These are phyloP conservation scores for Aphanomyces stellatus DNA, from an alignment of 352 stramenopile species.

Conservation along the genomic window DNA sequence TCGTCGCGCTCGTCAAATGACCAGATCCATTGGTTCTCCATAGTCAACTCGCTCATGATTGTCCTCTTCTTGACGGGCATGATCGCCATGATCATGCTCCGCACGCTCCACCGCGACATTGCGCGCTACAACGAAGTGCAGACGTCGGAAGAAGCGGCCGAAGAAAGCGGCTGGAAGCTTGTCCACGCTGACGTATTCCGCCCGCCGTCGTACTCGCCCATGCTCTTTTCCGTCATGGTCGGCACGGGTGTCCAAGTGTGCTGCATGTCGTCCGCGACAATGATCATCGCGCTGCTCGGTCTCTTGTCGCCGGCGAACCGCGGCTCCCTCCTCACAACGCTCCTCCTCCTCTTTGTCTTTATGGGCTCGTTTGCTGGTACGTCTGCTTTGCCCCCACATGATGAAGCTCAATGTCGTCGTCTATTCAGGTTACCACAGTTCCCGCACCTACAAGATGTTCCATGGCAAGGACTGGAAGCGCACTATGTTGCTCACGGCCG, in stretches of 20 bases:
- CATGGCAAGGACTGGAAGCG: constrained; percentile 96
- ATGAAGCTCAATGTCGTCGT: not conserved
- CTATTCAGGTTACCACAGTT: constrained; percentile 87
- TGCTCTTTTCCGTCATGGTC: constrained; percentile 94
- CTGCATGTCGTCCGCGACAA: constrained; percentile 90
- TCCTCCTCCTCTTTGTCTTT: constrained; percentile 98
- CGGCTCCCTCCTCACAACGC: constrained; percentile 91
- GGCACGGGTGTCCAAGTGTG: constrained; percentile 96
- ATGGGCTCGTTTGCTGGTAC: constrained; percentile 88
- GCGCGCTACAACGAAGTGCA: constrained; percentile 94
- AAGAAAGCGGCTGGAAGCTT: constrained; percentile 96
- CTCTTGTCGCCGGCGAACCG: constrained; percentile 96
- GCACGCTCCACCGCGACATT: constrained; percentile 98
- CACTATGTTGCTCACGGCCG: constrained; percentile 94
- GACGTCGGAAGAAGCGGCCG: constrained; percentile 90
- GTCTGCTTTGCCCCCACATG: not conserved
- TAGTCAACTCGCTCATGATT: constrained; percentile 99
- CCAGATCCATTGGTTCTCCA: constrained; percentile 99
- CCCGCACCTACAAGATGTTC: constrained; percentile 98
- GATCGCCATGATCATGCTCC: constrained; percentile 99
- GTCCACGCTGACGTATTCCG: constrained; percentile 98
- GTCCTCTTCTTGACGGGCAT: constrained; percentile 99
- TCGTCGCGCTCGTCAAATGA: constrained; percentile 92
- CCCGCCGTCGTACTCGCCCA: constrained; percentile 86
- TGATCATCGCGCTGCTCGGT: constrained; percentile 91